Evolutionary conservation across 2,329 filamentous ascomycete species (phyloP), one percentile per base, ranked within the genome.

Genomic region (Aureobasidium sp.): DNA sequence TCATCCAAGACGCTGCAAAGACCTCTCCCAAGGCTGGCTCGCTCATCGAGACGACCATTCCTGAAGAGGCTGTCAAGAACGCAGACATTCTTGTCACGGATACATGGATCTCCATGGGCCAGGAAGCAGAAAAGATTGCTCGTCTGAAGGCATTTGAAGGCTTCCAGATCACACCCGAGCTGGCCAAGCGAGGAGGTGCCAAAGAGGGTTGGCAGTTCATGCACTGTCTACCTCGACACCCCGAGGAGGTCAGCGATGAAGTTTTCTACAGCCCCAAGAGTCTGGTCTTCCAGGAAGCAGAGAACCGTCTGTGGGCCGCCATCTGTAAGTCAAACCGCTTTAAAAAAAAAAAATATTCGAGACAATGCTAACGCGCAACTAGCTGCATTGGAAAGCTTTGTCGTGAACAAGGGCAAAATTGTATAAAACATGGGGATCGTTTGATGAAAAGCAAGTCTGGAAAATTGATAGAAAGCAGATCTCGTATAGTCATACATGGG

Each of bases 71-170:
- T 1, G 86, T 97, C 71, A 89, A 89, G 78, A 79, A 87, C 66
- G 93, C 94, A 3, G 88, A 99, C 73, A 83, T 97, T 59, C 80
- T 99, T 63, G 91, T 97, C 25, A 99, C 94, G 0, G 94, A 99
- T 71, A 99, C 94, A 0, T 99, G 94, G 94, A 84, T 99, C 36
- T 96, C 91, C 1, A 99, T 99, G 94, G 94, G 94, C 51, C 93
- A 97, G 76, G 94, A 99, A 75, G 85, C 84, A 62, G 94, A 99
- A 76, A 81, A 86, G 42, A 81, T 86, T 67, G 88, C 88, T 79
- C 82, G 90, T 56, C 74, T 97, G 64, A 84, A 87, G 71, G 91
- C 86, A 2, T 99, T 99, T 73, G 82, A 83, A 34, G 92, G 93
- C 15, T 99, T 92, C 77, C 93, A 97, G 74, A 89, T 99, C 70